Evolutionary conservation across 306 rosid species (phyloP).

Genomic region (Astragalus membranaceus): DNA sequence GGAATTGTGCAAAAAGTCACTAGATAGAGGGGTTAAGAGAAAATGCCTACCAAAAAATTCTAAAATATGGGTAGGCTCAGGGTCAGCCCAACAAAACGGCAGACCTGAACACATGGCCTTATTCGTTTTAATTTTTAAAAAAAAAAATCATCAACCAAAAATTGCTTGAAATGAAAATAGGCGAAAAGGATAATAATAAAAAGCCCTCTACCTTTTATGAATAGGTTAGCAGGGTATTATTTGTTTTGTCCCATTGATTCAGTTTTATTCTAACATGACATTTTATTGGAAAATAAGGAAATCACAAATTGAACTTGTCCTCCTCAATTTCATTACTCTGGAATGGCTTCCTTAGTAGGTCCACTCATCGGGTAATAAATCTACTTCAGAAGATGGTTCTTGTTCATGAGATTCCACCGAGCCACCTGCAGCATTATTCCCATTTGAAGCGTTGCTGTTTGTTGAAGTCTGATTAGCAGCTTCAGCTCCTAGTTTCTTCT

Average conservation of each 20-base stretch:
- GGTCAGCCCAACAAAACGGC: too few species aligned
- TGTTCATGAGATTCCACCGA: neutral
- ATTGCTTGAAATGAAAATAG: too few species aligned
- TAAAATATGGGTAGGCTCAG: too few species aligned
- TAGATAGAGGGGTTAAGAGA: too few species aligned
- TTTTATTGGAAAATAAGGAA: neutral
- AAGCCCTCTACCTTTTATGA: neutral
- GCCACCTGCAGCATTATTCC: neutral
- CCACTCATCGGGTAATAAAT: conserved; percentile 1
- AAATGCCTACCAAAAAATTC: too few species aligned
- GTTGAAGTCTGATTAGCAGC: neutral
- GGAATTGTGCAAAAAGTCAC: too few species aligned
- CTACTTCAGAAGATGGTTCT: neutral
- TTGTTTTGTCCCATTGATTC: neutral
- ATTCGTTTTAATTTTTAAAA: too few species aligned
- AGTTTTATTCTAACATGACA: neutral
- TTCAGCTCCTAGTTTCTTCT: neutral
- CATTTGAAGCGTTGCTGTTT: neutral
- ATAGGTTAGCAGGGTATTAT: neutral
- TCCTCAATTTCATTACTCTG: neutral
- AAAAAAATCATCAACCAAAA: too few species aligned
- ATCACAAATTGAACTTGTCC: neutral
- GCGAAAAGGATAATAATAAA: neutral
- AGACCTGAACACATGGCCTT: too few species aligned
- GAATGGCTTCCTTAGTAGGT: neutral